A percentile compares a stretch with the other conserved stretches of the same genome.
These are phyloP conservation scores for Candida quercuum DNA, from an alignment of 805 yeast species.

Conservation along the genomic window DNA sequence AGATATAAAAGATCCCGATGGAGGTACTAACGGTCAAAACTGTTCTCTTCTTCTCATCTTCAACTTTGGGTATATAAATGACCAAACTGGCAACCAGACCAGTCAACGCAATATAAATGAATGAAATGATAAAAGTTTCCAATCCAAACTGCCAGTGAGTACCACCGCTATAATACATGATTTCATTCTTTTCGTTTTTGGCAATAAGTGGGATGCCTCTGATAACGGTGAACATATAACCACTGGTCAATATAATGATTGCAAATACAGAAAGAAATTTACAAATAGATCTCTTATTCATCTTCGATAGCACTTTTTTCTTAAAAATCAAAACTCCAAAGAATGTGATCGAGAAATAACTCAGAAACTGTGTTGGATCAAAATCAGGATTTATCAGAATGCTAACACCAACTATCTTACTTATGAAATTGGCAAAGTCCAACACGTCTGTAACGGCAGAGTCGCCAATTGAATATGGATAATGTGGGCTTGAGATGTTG, in stretches of 20 bases:
- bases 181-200: slow-evolving; percentile 40
- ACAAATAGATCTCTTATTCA: slow-evolving; percentile 23
- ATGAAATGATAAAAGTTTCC: slow-evolving; percentile 52
- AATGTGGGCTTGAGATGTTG: slow-evolving; percentile 26
- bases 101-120: slow-evolving; percentile 44
- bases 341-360: slow-evolving; percentile 43
- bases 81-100: slow-evolving; percentile 35
- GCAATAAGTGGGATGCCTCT: slow-evolving; percentile 61
- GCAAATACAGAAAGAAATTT: slow-evolving; percentile 31
- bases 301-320: slow-evolving; percentile 35
- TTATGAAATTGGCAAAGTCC: slow-evolving; percentile 50
- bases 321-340: slow-evolving; percentile 40
- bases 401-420: slow-evolving; percentile 37
- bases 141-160: slow-evolving; percentile 64
- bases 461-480: slow-evolving; percentile 30
- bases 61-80: slow-evolving; percentile 27
- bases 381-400: slow-evolving; percentile 40
- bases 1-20: slow-evolving; percentile 15
- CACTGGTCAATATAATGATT: slow-evolving; percentile 47
- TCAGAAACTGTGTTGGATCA: slow-evolving; percentile 35
- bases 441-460: slow-evolving; percentile 31
- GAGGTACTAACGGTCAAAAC: slow-evolving; percentile 6
- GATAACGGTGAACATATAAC: slow-evolving; percentile 59
- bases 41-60: slow-evolving; percentile 9
- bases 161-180: slow-evolving; percentile 61